These are phyloP conservation scores for Penicillium robsamsonii DNA, from an alignment of 495 filamentous ascomycete species.

Conservation along the genomic window DNA sequence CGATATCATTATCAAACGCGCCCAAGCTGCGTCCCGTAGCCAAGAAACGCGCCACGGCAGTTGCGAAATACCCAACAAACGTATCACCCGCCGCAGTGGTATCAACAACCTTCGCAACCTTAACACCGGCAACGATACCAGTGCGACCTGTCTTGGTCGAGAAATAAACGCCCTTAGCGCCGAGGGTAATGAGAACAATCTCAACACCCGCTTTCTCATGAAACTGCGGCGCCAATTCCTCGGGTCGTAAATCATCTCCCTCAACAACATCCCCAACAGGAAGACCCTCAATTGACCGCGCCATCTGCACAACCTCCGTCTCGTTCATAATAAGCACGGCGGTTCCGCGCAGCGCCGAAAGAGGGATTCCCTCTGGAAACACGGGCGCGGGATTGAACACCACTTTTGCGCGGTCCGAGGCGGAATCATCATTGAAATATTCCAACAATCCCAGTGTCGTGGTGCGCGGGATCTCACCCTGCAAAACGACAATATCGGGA, in stretches of 20 bases:
- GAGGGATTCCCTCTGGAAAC: constrained; percentile 32
- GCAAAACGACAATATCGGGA: constrained; percentile 65
- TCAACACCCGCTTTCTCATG: constrained; percentile 54
- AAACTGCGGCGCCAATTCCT: constrained; percentile 51
- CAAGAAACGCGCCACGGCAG: constrained; percentile 22
- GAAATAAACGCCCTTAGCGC: constrained; percentile 63
- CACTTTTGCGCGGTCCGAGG: constrained; percentile 9
- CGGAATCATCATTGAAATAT: constrained; percentile 42
- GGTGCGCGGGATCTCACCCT: constrained; percentile 71
- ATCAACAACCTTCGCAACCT: constrained; percentile 67
- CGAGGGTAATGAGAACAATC: constrained; percentile 74
- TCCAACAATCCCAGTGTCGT: constrained; percentile 63
- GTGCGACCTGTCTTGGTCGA: constrained; percentile 26
- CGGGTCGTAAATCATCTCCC: constrained; percentile 22
- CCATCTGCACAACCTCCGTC: constrained; percentile 70
- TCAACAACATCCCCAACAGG: constrained; percentile 13
- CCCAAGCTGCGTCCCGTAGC: constrained; percentile 15
- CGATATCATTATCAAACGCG: constrained; percentile 24
- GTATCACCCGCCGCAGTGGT: constrained; percentile 88
- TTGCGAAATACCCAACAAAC: constrained; percentile 58
- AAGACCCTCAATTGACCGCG: constrained; percentile 23
- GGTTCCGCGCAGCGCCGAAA: constrained; percentile 60
- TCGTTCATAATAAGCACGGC: constrained; percentile 79
- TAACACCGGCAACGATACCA: constrained; percentile 49
- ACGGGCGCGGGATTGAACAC: constrained; percentile 71